These are phyloP conservation scores for Geotrichum restrictum DNA, from an alignment of 1,139 yeast species.

Conservation along the genomic window DNA sequence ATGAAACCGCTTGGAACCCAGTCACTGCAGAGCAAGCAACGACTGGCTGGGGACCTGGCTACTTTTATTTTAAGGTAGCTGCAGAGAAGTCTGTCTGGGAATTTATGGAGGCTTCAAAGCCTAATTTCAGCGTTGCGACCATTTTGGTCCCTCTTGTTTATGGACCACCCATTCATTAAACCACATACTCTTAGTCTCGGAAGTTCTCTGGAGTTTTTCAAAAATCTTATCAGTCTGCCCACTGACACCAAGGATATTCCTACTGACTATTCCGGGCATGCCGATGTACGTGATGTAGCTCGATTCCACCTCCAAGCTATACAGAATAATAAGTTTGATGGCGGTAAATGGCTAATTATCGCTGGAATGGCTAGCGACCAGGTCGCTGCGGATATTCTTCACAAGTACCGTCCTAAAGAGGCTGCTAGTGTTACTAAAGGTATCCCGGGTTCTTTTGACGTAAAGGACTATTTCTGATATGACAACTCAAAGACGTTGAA, in stretches of 20 bases:
- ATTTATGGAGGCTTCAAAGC: conserved; percentile 38
- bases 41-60: conserved; percentile 32
- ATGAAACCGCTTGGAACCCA: conserved; percentile 43
- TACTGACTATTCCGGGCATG: background rate
- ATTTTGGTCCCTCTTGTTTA: conserved; percentile 46
- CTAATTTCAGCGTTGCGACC: conserved; percentile 41
- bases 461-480: background rate
- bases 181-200: conserved; percentile 30
- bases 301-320: conserved; percentile 21
- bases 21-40: conserved; percentile 37
- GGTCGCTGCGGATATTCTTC: conserved; percentile 31
- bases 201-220: conserved; percentile 26
- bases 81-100: conserved; percentile 48
- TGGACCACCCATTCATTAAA: conserved; percentile 44
- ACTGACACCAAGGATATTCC: background rate
- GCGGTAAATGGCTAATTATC: conserved; percentile 42
- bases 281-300: conserved; percentile 12
- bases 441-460: conserved; percentile 6
- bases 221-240: background rate
- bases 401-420: conserved; percentile 5
- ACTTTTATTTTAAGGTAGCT: conserved; percentile 37
- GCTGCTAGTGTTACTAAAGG: background rate
- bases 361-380: conserved; percentile 36
- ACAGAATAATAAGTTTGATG: conserved; percentile 28
- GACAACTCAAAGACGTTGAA: background rate